Base-by-base conservation (phyloP, 257 asterid genomes). In the Primulina eburnea region DNA sequence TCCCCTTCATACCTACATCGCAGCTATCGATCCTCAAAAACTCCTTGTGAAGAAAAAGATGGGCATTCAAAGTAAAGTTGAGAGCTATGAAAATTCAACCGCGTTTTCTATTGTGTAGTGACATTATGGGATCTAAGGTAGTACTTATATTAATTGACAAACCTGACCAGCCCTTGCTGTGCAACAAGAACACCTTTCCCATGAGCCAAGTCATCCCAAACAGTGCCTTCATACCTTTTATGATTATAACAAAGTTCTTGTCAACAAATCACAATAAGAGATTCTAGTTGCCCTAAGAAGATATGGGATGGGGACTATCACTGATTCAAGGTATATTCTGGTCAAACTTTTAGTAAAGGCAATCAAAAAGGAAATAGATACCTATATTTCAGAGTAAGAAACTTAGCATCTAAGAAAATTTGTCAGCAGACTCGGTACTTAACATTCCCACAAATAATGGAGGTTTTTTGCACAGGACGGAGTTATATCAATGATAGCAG, bases 161-260 rank as follows among this genome's bases (percentile, higher is more conserved):
- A 94, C 99, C 99, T 90, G 85, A 94, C 97, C 65, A 91, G 86
- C 79, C 96, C 97, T 37, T 83, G 79, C 87, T 87, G 95, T 29
- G 92, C 97, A 29, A 86, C 87, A 75, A 64, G 88, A 26, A 94
- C 99, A 63, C 99, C 99, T 79, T 88, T 94, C 30, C 99, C 99
- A 82, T 94, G 99, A 64, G 99, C 99, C 82, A 82, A 68, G 80
- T 94, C 99, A 88, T 94, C 99, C 99, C 99, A 94, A 40, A 94
- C 97, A 67, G 99, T 94, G 79, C 99, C 99, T 88, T 94, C 99
- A 77, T 91, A 94, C 85, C 99, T 94, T 82, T 43, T 12, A 43
- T 3, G 32, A 63, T 34, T 64, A 63, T 65, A 71, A 37, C n/a
- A 75, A 76, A 18, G 20, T 20, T 68, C 68, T 67, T 69, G 64